A percentile compares a stretch with the other conserved stretches of the same genome.
phyloP scores from a whole-genome alignment of 2,329 filamentous ascomycete species.

The Colletotrichum aenigma region DNA sequence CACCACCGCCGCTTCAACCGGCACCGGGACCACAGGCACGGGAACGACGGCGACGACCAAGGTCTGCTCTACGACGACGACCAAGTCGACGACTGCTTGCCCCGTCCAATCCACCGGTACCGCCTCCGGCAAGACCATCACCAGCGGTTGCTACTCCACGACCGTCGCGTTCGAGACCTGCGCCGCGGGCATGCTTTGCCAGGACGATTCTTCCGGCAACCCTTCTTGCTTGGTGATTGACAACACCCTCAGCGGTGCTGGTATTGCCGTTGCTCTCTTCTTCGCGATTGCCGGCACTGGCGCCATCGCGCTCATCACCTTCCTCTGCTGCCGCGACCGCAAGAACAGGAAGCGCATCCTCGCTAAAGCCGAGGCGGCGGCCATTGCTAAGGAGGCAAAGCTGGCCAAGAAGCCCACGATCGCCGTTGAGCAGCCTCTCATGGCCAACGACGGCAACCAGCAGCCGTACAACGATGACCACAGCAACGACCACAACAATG shows the following conservation, averaged over 20 bases:
- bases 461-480: neutral
- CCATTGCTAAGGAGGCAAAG: slow-evolving; percentile 49
- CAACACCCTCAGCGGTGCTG: slow-evolving; percentile 44
- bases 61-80: slow-evolving; percentile 33
- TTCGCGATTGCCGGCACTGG: slow-evolving; percentile 46
- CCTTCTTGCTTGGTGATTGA: slow-evolving; percentile 48
- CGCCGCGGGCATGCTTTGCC: slow-evolving; percentile 49
- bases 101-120: slow-evolving; percentile 36
- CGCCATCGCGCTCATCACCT: slow-evolving; percentile 45
- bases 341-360: slow-evolving; percentile 45
- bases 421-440: slow-evolving; percentile 12
- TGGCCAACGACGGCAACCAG: slow-evolving; percentile 1
- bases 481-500: neutral
- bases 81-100: slow-evolving; percentile 41
- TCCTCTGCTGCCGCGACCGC: slow-evolving; percentile 57
- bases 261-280: slow-evolving; percentile 52
- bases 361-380: slow-evolving; percentile 54
- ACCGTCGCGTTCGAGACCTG: slow-evolving; percentile 41
- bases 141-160: slow-evolving; percentile 40
- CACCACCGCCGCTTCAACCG: slow-evolving; percentile 22
- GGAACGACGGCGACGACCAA: neutral
- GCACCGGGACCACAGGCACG: slow-evolving; percentile 24
- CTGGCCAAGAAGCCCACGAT: slow-evolving; percentile 42
- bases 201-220: slow-evolving; percentile 39
- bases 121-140: slow-evolving; percentile 44